Percentiles rank a stretch among this genome's conserved stretches.
phyloP scores from a whole-genome alignment of 2,329 filamentous ascomycete species.

The Rosellinia necatrix region DNA sequence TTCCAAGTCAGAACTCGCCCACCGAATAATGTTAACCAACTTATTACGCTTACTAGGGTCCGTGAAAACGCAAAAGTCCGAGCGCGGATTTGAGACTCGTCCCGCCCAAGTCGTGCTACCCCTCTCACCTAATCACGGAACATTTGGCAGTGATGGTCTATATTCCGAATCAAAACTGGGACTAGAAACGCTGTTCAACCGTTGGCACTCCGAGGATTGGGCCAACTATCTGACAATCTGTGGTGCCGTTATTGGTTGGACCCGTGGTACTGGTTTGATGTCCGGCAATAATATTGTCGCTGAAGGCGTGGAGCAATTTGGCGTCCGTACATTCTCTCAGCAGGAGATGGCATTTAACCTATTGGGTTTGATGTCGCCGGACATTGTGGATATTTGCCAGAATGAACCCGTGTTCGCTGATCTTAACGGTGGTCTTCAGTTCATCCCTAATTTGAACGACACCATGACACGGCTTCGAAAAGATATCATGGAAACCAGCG shows the following conservation, averaged over 20 bases:
- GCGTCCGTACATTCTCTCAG: slow-evolving; percentile 97
- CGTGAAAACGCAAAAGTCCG: slow-evolving; percentile 88
- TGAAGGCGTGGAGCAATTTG: slow-evolving; percentile 93
- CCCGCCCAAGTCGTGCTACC: slow-evolving; percentile 96
- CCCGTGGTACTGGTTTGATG: slow-evolving; percentile 97
- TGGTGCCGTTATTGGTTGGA: slow-evolving; percentile 98
- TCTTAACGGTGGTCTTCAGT: slow-evolving; percentile 95
- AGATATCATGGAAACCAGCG: slow-evolving; percentile 92
- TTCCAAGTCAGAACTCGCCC: slow-evolving; percentile 95
- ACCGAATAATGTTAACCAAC: slow-evolving; percentile 99
- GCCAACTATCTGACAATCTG: slow-evolving; percentile 97
- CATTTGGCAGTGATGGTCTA: slow-evolving; percentile 76
- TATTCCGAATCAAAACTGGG: slow-evolving; percentile 90
- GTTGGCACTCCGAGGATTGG: slow-evolving; percentile 98
- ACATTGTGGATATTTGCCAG: slow-evolving; percentile 94
- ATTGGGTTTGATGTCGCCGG: slow-evolving; percentile 91
- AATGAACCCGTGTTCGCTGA: slow-evolving; percentile 94
- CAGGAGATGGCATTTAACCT: slow-evolving; percentile 99
- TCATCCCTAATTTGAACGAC: slow-evolving; percentile 93
- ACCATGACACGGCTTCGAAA: slow-evolving; percentile 92
- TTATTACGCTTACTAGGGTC: slow-evolving; percentile 86
- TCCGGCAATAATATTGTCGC: slow-evolving; percentile 96
- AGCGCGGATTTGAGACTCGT: slow-evolving; percentile 88
- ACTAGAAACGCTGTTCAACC: slow-evolving; percentile 95
- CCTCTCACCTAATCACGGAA: slow-evolving; percentile 96